A percentile compares a stretch with the other conserved stretches of the same genome.
phyloP scores from a whole-genome alignment of 495 filamentous ascomycete genomes.

The Xylaria palmicola region DNA sequence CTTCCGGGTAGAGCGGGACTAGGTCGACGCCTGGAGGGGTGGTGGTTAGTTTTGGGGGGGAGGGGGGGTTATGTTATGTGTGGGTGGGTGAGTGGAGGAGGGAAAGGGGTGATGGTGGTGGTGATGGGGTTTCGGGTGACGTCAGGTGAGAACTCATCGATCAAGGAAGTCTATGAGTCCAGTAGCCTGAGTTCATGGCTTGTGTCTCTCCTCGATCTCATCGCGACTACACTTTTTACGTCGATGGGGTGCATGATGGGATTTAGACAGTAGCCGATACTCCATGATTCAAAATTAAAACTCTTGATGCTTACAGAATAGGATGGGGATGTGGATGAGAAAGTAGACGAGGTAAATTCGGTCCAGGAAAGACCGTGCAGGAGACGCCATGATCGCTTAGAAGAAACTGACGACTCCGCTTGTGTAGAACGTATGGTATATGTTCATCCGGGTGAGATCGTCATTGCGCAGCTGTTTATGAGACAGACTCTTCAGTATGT shows the following conservation, averaged over 20 bases:
- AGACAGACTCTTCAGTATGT: too few relatives aligned
- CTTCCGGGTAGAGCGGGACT: conserved; percentile 61
- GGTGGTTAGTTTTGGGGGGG: background rate
- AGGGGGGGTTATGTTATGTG: background rate
- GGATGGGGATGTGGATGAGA: conserved; percentile 62
- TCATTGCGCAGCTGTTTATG: too few relatives aligned
- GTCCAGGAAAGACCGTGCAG: conserved; percentile 37
- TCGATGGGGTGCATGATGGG: too few relatives aligned
- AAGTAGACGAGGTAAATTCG: conserved; percentile 71
- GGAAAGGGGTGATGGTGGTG: background rate
- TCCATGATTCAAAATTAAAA: background rate
- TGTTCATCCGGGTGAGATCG: too few relatives aligned
- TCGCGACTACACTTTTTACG: background rate
- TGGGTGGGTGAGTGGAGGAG: background rate
- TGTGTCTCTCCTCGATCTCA: background rate
- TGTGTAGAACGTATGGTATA: too few relatives aligned
- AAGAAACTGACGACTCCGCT: too few relatives aligned
- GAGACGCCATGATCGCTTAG: too few relatives aligned
- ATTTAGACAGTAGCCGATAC: too few relatives aligned
- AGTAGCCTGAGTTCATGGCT: background rate
- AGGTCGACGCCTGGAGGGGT: conserved; percentile 60
- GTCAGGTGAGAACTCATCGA: background rate
- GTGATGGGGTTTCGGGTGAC: background rate
- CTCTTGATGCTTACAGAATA: conserved; percentile 56
- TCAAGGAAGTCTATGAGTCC: too few relatives aligned